Conservation (phyloP, 2,329 filamentous ascomycete genomes). For the Aspergillus jensenii region DNA sequence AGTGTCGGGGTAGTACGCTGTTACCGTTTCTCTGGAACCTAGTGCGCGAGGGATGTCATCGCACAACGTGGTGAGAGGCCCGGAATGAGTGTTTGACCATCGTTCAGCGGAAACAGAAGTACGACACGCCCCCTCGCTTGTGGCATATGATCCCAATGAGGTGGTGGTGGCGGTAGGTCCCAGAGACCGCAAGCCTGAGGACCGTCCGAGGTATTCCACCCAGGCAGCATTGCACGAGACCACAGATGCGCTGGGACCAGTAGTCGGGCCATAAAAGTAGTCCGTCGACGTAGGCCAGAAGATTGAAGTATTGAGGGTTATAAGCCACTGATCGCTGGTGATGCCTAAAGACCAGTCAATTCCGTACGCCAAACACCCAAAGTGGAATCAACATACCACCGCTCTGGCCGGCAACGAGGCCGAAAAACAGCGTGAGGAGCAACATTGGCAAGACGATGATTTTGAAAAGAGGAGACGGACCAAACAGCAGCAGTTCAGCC, state of each 20-base stretch:
- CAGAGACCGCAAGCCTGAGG: constrained; percentile 15
- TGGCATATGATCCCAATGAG: constrained; percentile 13
- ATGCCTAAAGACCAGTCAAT: constrained; percentile 1
- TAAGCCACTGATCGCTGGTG: constrained; percentile 33
- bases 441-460: background rate
- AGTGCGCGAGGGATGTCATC: constrained; percentile 21
- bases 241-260: constrained; percentile 17
- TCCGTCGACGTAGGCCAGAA: constrained; percentile 27
- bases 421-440: background rate
- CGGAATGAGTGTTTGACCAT: constrained; percentile 18
- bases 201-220: constrained; percentile 18
- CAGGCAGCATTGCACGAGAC: constrained; percentile 23
- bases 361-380: too few relatives aligned
- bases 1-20: constrained; percentile 19
- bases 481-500: background rate
- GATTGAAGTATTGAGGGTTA: constrained; percentile 17
- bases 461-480: background rate
- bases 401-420: constrained; percentile 1
- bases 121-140: constrained; percentile 20
- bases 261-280: constrained; percentile 25
- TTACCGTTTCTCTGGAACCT: constrained; percentile 17
- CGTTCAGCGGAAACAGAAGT: constrained; percentile 12
- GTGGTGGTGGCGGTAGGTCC: constrained; percentile 17
- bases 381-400: background rate
- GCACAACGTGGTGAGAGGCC: constrained; percentile 23